Conservation (phyloP, 2,329 filamentous ascomycete genomes). For the Conoideocrella luteorostrata region DNA sequence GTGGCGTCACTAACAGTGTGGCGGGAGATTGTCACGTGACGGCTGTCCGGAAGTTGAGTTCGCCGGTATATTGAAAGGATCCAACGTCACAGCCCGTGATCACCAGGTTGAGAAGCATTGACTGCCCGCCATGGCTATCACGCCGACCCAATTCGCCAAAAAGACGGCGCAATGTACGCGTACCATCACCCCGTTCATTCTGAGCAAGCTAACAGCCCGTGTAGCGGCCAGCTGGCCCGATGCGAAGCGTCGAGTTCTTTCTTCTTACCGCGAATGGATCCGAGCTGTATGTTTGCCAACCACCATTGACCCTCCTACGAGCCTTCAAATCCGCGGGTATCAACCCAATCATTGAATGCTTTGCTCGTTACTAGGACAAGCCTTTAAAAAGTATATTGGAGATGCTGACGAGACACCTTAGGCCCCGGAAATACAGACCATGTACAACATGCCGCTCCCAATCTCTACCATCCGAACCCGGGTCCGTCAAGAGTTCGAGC, state of each 20-base stretch:
- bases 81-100: constrained; percentile 22
- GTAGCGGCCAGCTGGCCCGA: constrained; percentile 83
- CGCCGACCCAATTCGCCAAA: constrained; percentile 85
- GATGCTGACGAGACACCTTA: constrained; percentile 31
- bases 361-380: too few relatives aligned
- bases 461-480: constrained; percentile 84
- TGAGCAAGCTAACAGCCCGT: constrained; percentile 27
- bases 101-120: constrained; percentile 26
- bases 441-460: constrained; percentile 91
- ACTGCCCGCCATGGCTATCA: constrained; percentile 68
- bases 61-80: constrained; percentile 9
- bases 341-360: too few relatives aligned
- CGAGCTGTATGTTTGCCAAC: constrained; percentile 67
- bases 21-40: constrained; percentile 22
- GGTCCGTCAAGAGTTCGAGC: constrained; percentile 94
- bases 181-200: constrained; percentile 2
- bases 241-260: constrained; percentile 79
- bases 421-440: constrained; percentile 94
- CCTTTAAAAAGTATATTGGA: too few relatives aligned
- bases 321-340: too few relatives aligned
- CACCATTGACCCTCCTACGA: background rate
- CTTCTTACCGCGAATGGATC: constrained; percentile 92
- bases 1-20: constrained; percentile 14
- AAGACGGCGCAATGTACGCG: constrained; percentile 70
- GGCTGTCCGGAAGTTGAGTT: constrained; percentile 4